Base-by-base conservation (phyloP, 495 filamentous ascomycete genomes). In the Neurospora discreta region DNA sequence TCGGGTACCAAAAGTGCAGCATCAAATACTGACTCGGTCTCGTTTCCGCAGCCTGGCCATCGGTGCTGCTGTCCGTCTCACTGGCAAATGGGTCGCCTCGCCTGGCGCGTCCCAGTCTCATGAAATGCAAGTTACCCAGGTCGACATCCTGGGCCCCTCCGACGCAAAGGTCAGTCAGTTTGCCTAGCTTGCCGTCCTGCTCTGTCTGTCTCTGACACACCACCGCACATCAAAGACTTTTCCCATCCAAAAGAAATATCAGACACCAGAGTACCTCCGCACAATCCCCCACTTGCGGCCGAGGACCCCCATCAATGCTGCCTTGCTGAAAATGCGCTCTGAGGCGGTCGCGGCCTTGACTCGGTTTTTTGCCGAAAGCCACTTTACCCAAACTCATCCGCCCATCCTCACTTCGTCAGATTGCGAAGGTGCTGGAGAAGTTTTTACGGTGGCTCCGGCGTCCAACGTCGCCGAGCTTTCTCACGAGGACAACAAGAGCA, bases 351-450 rank as follows among this genome's bases (percentile, higher is more conserved):
- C 91, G 70, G 86, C 88, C 58, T 77, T 97, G 36, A 92, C 89
- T 70, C 85, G 84, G 39, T 93, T 91, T 80, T 97, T 98, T 74
- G 78, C 83, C 36, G 80, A 83, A 38, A 87, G 86, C 36, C 82
- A 88, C 39, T 99, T 95, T 77, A 85, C 92, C 20, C 95, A 98
- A 80, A 91, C 91, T 20, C 95, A 98, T 75, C 90, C 95, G 26
- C 95, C 95, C 7, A 89, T 98, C 72, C 91, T 99, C 76, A 98
- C 96, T 8, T 97, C 95, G 5, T 99, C 96, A 0, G 95, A 99
- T 75, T 98, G 96, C 78, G 95, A 99, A 81, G 96, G 95, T 7
- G 96, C 94, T 5, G 95, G 95, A 3, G 94, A 98, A 78, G 94
- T 95, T n/a, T 99, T 99, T 75, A 89, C 88, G 5, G 81, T 98